phyloP scores from a whole-genome alignment of 208 protist species.

The Leishmania martiniquensis region DNA sequence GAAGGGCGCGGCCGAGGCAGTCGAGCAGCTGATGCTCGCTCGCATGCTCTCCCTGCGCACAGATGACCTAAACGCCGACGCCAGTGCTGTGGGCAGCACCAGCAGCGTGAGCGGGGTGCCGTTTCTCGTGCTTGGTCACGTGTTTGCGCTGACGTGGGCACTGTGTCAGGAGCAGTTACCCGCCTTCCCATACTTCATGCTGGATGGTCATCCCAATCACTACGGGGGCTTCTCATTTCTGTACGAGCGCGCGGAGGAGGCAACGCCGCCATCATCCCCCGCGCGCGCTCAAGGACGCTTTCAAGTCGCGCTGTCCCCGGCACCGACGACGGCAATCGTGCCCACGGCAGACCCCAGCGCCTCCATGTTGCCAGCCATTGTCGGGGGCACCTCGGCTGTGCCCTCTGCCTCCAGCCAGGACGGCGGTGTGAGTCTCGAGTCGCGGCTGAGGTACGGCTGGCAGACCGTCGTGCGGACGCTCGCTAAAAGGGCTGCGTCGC shows the following conservation, averaged over 20 bases:
- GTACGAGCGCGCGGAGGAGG: neutral
- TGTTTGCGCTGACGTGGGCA: conserved; percentile 57
- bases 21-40: conserved; percentile 40
- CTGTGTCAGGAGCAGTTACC: conserved; percentile 59
- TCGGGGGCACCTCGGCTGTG: neutral
- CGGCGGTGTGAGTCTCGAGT: conserved; percentile 27
- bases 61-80: conserved; percentile 26
- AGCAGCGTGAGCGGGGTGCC: conserved; percentile 29
- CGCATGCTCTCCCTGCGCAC: conserved; percentile 25
- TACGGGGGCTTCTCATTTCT: conserved; percentile 39
- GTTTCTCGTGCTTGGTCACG: conserved; percentile 41
- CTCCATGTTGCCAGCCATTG: conserved; percentile 12
- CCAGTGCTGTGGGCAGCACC: conserved; percentile 6
- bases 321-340: neutral
- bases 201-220: conserved; percentile 48
- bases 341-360: neutral
- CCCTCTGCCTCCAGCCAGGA: conserved; percentile 28
- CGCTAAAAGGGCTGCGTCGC: conserved; percentile 7
- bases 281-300: neutral
- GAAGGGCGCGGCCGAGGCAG: conserved; percentile 38
- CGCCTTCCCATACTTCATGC: conserved; percentile 74
- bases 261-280: neutral
- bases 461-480: neutral
- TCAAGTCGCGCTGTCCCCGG: conserved; percentile 21
- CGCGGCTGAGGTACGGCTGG: conserved; percentile 21